These are phyloP conservation scores for Wickerhamomyces rabaulensis DNA, from an alignment of 805 yeast genomes.

Conservation along the genomic window DNA sequence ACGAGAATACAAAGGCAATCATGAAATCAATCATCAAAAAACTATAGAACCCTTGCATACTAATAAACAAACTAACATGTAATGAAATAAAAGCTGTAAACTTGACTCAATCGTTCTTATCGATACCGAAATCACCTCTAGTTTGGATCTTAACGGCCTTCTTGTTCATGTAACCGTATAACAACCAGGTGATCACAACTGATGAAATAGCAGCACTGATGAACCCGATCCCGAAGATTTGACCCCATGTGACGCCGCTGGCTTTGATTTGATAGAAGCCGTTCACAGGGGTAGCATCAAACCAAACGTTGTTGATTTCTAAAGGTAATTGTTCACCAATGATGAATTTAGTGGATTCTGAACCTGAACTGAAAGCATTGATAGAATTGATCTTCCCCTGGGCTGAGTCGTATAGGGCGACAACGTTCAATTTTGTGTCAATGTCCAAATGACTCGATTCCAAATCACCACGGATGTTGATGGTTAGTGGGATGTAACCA, in stretches of 20 bases:
- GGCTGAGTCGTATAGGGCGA: conserved; percentile 32
- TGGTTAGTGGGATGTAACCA: conserved; percentile 49
- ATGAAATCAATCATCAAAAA: conserved; percentile 21
- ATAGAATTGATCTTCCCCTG: conserved; percentile 27
- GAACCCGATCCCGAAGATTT: conserved; percentile 2
- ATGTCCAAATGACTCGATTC: conserved; percentile 65
- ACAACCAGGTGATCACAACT: conserved; percentile 4
- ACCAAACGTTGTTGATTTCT: conserved; percentile 57
- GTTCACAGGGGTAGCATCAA: conserved; percentile 9
- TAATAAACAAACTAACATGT: neutral
- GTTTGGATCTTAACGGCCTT: conserved; percentile 8
- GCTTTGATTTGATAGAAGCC: conserved; percentile 1
- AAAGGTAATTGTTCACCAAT: conserved; percentile 62
- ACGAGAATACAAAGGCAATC: conserved; percentile 17
- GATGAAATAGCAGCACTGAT: conserved; percentile 5
- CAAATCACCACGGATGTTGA: conserved; percentile 62
- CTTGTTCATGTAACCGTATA: conserved; percentile 5
- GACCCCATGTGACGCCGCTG: neutral
- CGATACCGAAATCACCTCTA: conserved; percentile 6
- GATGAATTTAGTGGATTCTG: conserved; percentile 49
- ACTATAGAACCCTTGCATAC: conserved; percentile 7
- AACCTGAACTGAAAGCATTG: conserved; percentile 52
- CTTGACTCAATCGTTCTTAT: conserved; percentile 4
- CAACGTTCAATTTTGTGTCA: conserved; percentile 50
- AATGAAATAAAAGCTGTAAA: neutral